phyloP scores from a whole-genome alignment of 2,329 filamentous ascomycete species.

The Lanzia echinophila region DNA sequence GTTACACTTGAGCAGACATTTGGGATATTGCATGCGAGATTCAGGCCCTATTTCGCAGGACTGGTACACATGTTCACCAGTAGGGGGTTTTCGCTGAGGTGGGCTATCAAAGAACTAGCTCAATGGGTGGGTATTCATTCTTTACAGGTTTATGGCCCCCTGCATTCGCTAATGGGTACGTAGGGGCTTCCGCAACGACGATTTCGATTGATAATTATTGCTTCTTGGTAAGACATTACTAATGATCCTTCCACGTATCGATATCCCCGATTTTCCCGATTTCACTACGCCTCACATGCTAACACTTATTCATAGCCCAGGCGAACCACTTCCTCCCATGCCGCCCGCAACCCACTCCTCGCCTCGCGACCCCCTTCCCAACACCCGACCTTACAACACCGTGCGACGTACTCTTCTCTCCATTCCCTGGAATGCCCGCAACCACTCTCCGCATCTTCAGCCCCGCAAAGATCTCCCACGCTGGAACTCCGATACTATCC shows the following conservation, averaged over 20 bases:
- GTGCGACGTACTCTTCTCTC: conserved; percentile 31
- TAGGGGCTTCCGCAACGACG: conserved; percentile 25
- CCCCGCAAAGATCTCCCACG: background rate
- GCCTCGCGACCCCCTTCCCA: conserved; percentile 26
- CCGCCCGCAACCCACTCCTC: conserved; percentile 54
- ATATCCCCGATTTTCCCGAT: background rate
- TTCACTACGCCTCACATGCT: background rate
- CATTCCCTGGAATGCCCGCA: conserved; percentile 24
- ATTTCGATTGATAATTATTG: conserved; percentile 48
- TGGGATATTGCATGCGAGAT: conserved; percentile 51
- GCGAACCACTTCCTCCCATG: conserved; percentile 61
- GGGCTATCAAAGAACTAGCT: conserved; percentile 50
- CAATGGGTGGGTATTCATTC: background rate
- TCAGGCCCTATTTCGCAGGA: conserved; percentile 49
- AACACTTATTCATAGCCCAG: conserved; percentile 43
- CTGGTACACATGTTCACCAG: conserved; percentile 59
- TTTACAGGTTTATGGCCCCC: too few relatives aligned
- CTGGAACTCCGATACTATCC: conserved; percentile 39
- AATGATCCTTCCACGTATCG: background rate
- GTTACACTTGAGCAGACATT: conserved; percentile 76
- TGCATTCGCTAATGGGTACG: too few relatives aligned
- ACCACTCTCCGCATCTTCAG: conserved; percentile 30
- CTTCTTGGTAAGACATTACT: conserved; percentile 33
- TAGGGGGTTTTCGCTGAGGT: conserved; percentile 62
- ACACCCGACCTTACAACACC: conserved; percentile 35